Conservation (phyloP, 257 asterid genomes). For the Lantana camara region DNA sequence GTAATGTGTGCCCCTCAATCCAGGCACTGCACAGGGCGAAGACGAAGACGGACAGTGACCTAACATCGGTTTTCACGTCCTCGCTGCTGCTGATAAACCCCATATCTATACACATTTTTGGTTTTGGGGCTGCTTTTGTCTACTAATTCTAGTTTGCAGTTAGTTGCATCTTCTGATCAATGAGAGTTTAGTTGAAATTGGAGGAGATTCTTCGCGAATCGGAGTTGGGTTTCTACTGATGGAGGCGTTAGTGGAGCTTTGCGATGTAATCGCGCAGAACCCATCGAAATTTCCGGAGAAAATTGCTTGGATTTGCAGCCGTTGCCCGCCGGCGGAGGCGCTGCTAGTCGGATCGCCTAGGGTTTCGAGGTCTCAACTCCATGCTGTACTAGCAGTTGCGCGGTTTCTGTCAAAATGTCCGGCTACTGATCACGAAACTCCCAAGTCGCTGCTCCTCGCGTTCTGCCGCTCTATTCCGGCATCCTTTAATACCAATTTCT, state of each 20-base stretch:
- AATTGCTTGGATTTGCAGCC: constrained; percentile 83
- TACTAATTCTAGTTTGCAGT: constrained; percentile 5
- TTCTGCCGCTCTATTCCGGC: constrained; percentile 79
- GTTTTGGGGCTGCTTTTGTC: constrained; percentile 15
- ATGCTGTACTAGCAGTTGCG: constrained; percentile 75
- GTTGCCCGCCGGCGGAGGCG: constrained; percentile 84
- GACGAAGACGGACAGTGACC: constrained; percentile 36
- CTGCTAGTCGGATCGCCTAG: constrained; percentile 74
- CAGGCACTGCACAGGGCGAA: constrained; percentile 36
- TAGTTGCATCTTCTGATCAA: constrained; percentile 30
- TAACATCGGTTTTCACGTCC: constrained; percentile 20
- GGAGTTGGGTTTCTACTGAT: constrained; percentile 41
- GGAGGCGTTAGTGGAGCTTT: constrained; percentile 88
- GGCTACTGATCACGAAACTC: constrained; percentile 55
- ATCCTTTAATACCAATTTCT: constrained; percentile 60
- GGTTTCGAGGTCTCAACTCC: constrained; percentile 86
- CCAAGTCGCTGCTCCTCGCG: constrained; percentile 71
- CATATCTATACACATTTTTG: constrained; percentile 15
- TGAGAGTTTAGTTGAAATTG: constrained; percentile 34
- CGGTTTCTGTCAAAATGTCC: constrained; percentile 82
- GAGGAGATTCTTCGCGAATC: constrained; percentile 23
- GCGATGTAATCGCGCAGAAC: constrained; percentile 74
- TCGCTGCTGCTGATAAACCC: constrained; percentile 38
- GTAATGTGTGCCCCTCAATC: constrained; percentile 42
- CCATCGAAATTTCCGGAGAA: constrained; percentile 68